Conservation (phyloP, 1,284 basidiomycete genomes). For the Trametes versicolor region DNA sequence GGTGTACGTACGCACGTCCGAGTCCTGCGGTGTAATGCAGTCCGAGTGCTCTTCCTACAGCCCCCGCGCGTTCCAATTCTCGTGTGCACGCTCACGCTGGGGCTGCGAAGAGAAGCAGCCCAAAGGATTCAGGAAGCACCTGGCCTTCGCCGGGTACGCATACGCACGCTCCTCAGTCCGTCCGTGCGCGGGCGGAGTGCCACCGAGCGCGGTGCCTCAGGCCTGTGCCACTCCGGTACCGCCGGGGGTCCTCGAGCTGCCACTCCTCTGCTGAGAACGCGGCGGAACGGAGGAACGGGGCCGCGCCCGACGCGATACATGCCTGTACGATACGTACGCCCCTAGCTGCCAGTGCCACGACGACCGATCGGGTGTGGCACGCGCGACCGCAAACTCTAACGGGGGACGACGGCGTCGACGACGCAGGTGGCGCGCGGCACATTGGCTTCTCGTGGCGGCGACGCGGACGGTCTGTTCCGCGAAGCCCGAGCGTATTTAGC, state of each 20-base stretch:
- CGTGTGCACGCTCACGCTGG: not conserved
- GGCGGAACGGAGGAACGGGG: no score
- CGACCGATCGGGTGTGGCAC: slow-evolving; percentile 5
- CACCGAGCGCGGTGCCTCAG: not conserved
- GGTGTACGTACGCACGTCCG: not conserved
- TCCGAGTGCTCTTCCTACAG: not conserved
- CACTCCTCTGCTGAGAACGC: no score
- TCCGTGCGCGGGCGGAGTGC: not conserved
- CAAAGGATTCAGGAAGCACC: not conserved
- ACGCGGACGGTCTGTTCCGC: not conserved
- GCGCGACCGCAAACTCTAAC: not conserved
- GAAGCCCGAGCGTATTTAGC: not conserved
- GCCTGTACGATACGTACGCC: no score
- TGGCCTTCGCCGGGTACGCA: not conserved
- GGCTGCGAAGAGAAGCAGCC: not conserved
- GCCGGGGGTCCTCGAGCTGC: slow-evolving; percentile 6
- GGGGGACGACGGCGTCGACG: slow-evolving; percentile 12
- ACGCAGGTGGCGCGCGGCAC: slow-evolving; percentile 25
- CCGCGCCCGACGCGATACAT: no score
- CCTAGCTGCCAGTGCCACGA: not conserved
- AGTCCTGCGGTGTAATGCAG: not conserved
- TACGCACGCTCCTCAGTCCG: not conserved
- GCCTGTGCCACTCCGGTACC: slow-evolving; percentile 25
- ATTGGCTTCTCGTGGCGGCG: not conserved
- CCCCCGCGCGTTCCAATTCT: not conserved